These are phyloP conservation scores for Penicillium decumbens DNA, from an alignment of 2,329 filamentous ascomycete genomes.

Conservation along the genomic window DNA sequence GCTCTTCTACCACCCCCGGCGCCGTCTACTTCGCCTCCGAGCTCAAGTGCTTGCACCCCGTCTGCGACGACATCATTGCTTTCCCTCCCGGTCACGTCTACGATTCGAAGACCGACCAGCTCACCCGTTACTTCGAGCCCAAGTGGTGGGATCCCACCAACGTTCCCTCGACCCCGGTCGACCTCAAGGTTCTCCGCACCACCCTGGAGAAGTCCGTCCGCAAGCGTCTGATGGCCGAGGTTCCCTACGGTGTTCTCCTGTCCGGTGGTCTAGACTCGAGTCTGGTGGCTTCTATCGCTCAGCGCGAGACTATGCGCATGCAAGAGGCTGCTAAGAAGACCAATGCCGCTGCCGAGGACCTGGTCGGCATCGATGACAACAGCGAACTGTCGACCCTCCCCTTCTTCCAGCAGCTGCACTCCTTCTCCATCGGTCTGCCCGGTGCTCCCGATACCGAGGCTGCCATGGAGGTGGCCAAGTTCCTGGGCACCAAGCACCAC, in stretches of 20 bases:
- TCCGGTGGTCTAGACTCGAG: slow-evolving; percentile 96
- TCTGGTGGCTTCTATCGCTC: slow-evolving; percentile 88
- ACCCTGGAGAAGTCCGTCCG: slow-evolving; percentile 85
- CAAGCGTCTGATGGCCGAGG: slow-evolving; percentile 97
- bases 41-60: slow-evolving; percentile 84
- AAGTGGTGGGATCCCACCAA: slow-evolving; percentile 82
- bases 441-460: slow-evolving; percentile 89
- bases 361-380: slow-evolving; percentile 92
- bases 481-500: slow-evolving; percentile 96
- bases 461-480: slow-evolving; percentile 87
- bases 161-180: slow-evolving; percentile 73
- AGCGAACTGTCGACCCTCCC: slow-evolving; percentile 85
- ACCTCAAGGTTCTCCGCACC: slow-evolving; percentile 75
- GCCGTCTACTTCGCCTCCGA: slow-evolving; percentile 96
- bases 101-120: slow-evolving; percentile 83
- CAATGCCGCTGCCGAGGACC: slow-evolving; percentile 50
- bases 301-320: slow-evolving; percentile 79
- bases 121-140: slow-evolving; percentile 85
- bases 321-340: slow-evolving; percentile 55
- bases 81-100: slow-evolving; percentile 96
- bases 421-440: slow-evolving; percentile 95
- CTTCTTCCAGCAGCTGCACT: slow-evolving; percentile 91
- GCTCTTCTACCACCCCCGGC: slow-evolving; percentile 74
- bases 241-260: slow-evolving; percentile 91
- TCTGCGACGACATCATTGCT: slow-evolving; percentile 90